These are phyloP conservation scores for Aspergillus sergii DNA, from an alignment of 2,329 filamentous ascomycete genomes.

Conservation along the genomic window DNA sequence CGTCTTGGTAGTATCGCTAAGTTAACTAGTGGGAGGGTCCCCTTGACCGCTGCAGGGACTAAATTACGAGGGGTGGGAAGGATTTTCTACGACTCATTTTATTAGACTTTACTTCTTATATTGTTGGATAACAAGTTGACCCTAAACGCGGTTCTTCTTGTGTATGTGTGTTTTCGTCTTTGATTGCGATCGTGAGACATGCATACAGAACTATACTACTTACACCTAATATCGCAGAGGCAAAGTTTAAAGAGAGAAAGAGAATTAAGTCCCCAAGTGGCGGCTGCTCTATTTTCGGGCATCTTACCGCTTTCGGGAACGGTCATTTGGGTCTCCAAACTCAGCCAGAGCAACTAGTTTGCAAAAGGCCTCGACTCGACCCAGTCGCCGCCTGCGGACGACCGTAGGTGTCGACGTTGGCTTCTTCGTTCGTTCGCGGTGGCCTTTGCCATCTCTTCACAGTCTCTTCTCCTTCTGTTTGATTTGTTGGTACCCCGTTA, in stretches of 20 bases:
- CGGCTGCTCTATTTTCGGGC: conserved; percentile 10
- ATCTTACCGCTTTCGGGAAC: conserved; percentile 9
- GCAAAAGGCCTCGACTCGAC: conserved; percentile 6
- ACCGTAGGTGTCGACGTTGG: not conserved
- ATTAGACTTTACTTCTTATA: not conserved
- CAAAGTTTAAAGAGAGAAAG: not conserved
- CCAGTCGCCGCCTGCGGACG: conserved; percentile 8
- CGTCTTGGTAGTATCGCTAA: not conserved
- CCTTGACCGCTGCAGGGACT: not conserved
- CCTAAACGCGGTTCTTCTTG: not conserved
- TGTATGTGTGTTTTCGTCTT: not conserved
- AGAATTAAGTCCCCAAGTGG: not conserved
- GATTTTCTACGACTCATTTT: not conserved
- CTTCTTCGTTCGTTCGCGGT: conserved; percentile 1
- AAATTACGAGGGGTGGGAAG: not conserved
- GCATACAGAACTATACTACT: too few relatives aligned
- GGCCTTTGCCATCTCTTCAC: not conserved
- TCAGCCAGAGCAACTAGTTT: not conserved
- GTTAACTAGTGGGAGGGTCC: not conserved
- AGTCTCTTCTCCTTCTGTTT: not conserved
- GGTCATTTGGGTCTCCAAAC: not conserved
- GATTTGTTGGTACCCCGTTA: not conserved
- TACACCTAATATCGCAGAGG: not conserved
- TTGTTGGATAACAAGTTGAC: not conserved
- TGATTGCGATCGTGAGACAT: too few relatives aligned